A percentile compares a stretch with the other conserved stretches of the same genome.
These are phyloP conservation scores for Fusarium falciforme DNA, from an alignment of 2,329 filamentous ascomycete species.

Conservation along the genomic window DNA sequence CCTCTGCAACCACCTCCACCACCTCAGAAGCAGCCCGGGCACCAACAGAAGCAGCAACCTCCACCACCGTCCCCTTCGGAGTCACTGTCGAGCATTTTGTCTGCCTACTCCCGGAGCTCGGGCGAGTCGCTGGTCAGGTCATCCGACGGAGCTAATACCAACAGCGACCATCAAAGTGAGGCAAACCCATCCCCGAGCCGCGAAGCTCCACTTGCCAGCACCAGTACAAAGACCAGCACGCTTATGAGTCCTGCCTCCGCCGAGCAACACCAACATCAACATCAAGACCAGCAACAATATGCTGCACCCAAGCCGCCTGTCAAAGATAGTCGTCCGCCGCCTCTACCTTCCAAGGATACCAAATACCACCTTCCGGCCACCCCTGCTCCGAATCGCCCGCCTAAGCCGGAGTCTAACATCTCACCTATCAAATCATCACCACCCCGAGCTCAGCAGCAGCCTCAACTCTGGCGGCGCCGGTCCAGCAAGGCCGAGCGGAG, in stretches of 20 bases:
- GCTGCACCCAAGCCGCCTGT: constrained; percentile 28
- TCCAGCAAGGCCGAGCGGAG: constrained; percentile 61
- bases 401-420: constrained; percentile 18
- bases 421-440: constrained; percentile 41
- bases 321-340: constrained; percentile 29
- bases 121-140: constrained; percentile 57
- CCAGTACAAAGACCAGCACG: constrained; percentile 29
- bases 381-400: constrained; percentile 30
- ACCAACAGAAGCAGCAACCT: constrained; percentile 28
- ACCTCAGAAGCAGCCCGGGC: constrained; percentile 17
- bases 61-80: constrained; percentile 55
- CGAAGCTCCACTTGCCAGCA: constrained; percentile 40
- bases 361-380: constrained; percentile 36
- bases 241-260: constrained; percentile 32
- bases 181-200: constrained; percentile 37
- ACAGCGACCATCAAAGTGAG: constrained; percentile 37
- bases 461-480: constrained; percentile 62
- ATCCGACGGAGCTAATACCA: constrained; percentile 51
- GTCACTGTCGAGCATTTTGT: constrained; percentile 66
- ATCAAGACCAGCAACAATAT: constrained; percentile 35
- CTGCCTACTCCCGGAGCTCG: constrained; percentile 64
- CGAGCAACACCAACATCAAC: constrained; percentile 29
- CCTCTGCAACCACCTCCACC: constrained; percentile 21
- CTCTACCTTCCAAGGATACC: constrained; percentile 44
- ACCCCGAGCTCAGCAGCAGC: constrained; percentile 38